Base-by-base conservation (phyloP, 2,329 filamentous ascomycete species). In the Fusarium sp. region DNA sequence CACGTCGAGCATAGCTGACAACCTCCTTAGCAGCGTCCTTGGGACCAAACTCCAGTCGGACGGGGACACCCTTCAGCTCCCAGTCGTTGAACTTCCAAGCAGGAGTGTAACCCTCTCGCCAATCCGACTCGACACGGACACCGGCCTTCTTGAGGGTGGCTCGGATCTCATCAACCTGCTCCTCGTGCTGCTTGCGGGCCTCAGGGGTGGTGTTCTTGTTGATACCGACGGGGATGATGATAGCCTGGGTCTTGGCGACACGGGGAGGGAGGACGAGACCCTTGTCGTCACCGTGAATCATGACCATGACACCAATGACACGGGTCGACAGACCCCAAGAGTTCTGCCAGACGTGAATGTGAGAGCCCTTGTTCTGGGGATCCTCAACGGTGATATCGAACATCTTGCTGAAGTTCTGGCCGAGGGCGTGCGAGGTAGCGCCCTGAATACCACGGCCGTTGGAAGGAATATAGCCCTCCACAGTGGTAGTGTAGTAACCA, bases 31-130 rank as follows among this genome's bases (percentile, higher is more conserved):
- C 94, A 14, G 93, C 92, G 81, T 98, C 97, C 85, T 97, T 97
- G 79, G 97, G 96, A 7, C 97, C 97, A 80, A 98, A 98, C 84
- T 99, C 97, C 68, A 99, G 89, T 69, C 97, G 93, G 40, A 99
- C 90, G 56, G 97, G 97, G 47, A 98, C 93, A 82, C 97, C 97
- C 85, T 96, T 97, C 78, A 98, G 89, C 84, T 99, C 97, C 95
- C 95, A 98, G 85, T 99, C 95, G 85, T 97, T 97, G 88, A 99
- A 99, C 85, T 99, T 99, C 92, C 94, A 98, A 74, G 95, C 95
- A 43, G 97, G 95, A 70, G 95, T 91, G 91, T 98, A 98, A 75
- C 93, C 94, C 61, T 98, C 96, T 69, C 97, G 92, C 81, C 91
- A 89, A 81, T 99, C 97, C 61, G 92, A 90, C 75, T 97, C 93